Evolutionary conservation across 331 rosid genomes (phyloP).

Genomic region (Acacia pycnantha): DNA sequence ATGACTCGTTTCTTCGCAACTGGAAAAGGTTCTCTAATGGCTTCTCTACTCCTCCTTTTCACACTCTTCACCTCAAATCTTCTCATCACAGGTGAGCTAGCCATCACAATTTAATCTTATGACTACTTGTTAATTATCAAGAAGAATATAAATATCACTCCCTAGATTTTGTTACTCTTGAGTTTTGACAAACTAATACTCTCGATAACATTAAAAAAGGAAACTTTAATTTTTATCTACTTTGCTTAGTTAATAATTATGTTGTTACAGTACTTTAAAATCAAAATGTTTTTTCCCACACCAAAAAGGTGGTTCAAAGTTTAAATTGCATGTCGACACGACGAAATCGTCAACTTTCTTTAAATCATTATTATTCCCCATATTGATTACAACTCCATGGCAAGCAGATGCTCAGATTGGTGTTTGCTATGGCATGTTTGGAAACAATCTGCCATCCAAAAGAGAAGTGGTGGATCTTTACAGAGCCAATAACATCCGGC

Average conservation of each 20-base stretch:
- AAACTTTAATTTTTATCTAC: not conserved
- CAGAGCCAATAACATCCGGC: constrained; percentile 51
- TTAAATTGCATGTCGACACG: not conserved
- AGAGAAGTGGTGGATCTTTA: constrained; percentile 51
- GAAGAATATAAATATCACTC: not conserved
- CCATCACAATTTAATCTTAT: not conserved
- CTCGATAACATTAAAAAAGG: not conserved
- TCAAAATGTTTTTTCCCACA: not conserved
- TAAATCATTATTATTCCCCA: not conserved
- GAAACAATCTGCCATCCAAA: constrained; percentile 58
- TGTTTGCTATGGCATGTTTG: constrained; percentile 66
- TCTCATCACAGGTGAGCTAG: constrained; percentile 30
- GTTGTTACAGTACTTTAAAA: not conserved
- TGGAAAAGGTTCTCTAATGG: not conserved
- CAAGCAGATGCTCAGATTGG: constrained; percentile 57
- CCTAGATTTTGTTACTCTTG: not conserved
- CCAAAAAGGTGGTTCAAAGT: not conserved
- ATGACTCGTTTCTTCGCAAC: constrained; percentile 6
- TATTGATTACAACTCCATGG: not conserved
- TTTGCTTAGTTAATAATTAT: too few relatives aligned
- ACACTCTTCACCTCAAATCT: not conserved
- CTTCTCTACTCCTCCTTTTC: not conserved
- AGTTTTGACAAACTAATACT: not conserved
- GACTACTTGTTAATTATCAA: not conserved
- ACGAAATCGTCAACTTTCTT: not conserved